Percentiles rank a stretch among this genome's conserved stretches.
phyloP scores from a whole-genome alignment of 2,329 filamentous ascomycete species.

The Xylariaceae sp. region DNA sequence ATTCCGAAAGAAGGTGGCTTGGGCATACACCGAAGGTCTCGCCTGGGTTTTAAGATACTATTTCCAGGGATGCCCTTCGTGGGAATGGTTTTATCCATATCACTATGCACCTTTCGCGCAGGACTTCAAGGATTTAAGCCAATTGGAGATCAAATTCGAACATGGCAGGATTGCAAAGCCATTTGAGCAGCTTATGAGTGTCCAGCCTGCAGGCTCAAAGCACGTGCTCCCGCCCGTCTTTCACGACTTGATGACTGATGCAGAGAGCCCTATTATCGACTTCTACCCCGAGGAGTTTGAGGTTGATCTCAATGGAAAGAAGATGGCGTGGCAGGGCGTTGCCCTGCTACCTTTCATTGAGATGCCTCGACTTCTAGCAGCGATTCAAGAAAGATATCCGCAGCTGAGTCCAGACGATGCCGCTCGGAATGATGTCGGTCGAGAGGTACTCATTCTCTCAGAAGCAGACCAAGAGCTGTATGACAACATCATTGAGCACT shows the following conservation, averaged over 20 bases:
- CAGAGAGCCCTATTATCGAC: constrained; percentile 88
- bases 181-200: constrained; percentile 98
- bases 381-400: constrained; percentile 80
- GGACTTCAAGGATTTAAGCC: constrained; percentile 80
- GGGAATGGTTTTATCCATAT: constrained; percentile 99
- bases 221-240: constrained; percentile 87
- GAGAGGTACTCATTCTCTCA: constrained; percentile 78
- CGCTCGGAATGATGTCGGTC: constrained; percentile 73
- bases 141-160: constrained; percentile 76
- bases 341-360: constrained; percentile 94
- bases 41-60: constrained; percentile 97
- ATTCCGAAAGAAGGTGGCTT: constrained; percentile 84
- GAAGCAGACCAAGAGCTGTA: constrained; percentile 77
- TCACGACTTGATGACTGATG: constrained; percentile 82
- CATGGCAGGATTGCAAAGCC: constrained; percentile 83
- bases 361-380: constrained; percentile 75
- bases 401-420: constrained; percentile 72
- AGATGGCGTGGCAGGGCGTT: constrained; percentile 97
- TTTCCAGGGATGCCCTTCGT: constrained; percentile 95
- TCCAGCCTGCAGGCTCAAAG: constrained; percentile 87
- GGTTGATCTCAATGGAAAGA: constrained; percentile 94
- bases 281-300: constrained; percentile 96
- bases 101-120: constrained; percentile 97
- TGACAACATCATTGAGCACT: constrained; percentile 74
- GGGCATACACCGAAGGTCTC: constrained; percentile 89